phyloP scores from a whole-genome alignment of 2,329 filamentous ascomycete species.

The Eurotiales sp. region DNA sequence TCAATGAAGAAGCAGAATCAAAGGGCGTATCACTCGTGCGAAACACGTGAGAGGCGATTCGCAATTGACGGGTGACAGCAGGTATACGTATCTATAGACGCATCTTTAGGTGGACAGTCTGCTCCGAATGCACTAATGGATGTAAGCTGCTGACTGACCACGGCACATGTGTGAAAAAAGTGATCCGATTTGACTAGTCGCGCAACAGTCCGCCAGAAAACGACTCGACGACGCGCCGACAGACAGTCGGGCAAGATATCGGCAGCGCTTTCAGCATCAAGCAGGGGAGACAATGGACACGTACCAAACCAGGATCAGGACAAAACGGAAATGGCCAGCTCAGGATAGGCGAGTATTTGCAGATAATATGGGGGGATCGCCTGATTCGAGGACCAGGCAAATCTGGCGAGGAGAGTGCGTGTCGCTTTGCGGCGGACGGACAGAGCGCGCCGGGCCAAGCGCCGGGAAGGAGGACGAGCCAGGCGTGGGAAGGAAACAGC shows the following conservation, averaged over 20 bases:
- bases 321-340: slow-evolving; percentile 14
- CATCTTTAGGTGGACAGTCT: slow-evolving; percentile 26
- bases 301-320: slow-evolving; percentile 14
- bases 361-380: background rate
- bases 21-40: slow-evolving; percentile 21
- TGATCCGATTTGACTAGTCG: background rate
- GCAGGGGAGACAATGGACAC: slow-evolving; percentile 7
- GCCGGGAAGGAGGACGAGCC: no score
- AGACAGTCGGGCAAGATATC: slow-evolving; percentile 6
- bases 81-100: slow-evolving; percentile 23
- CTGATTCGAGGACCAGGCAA: slow-evolving; percentile 9
- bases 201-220: no score
- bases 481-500: no score
- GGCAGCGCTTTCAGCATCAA: background rate
- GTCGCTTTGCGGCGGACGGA: slow-evolving; percentile 14
- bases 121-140: background rate
- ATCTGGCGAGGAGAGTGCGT: slow-evolving; percentile 14
- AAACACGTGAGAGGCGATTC: slow-evolving; percentile 20
- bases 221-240: slow-evolving; percentile 12
- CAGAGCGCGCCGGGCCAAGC: slow-evolving; percentile 8
- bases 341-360: background rate
- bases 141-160: slow-evolving; percentile 1
- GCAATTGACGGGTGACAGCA: slow-evolving; percentile 23
- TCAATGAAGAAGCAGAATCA: slow-evolving; percentile 9
- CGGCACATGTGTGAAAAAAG: background rate